Evolutionary conservation across 495 filamentous ascomycete species (phyloP), one percentile per base, ranked within the genome.

Genomic region (Lasiosphaeria ovina): DNA sequence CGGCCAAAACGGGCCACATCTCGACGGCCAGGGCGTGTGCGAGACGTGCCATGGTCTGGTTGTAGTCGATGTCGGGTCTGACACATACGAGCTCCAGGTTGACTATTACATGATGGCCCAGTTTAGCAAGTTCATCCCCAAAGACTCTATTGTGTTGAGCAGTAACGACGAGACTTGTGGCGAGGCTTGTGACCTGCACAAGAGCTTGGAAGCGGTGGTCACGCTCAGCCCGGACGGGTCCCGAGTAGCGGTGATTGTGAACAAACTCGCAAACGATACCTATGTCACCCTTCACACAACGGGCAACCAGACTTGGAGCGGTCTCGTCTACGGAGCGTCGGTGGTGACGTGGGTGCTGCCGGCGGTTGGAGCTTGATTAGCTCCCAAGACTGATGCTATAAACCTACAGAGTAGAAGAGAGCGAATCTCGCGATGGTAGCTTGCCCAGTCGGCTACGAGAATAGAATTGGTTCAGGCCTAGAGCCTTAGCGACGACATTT

Each of bases 71-170:
- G 42, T 66, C 38, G 33, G 54, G 12, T 65, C 66, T 31, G 74
- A 71, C 17, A 74, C 72, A 7, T 83, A 83, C 60, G 71, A 70
- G 6, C 74, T 76, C 44, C 72, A 76, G 5, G 71, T 76, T 2
- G 81, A 81, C 47, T 84, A 84, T 66, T 84, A 84, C 55, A 81
- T 81, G 74, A 74, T 85, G 50, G 81, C 79, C 11, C 83, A 85
- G 59, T 82, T 81, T 66, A 81, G 77, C 66, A 82, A 79, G 65
- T 85, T 82, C 62, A 83, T 85, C 59, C 77, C 79, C 16, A 72
- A 72, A 14, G 80, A 80, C 42, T 79, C 81, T 0, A 71, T 71
- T 12, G 72, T 83, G 38, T 64, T 83, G 9, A 67, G 61, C 68
- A 78, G 76, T 7, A 72, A 66, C 7, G 79, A 79, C 61, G 24